phyloP scores from a whole-genome alignment of 2,329 filamentous ascomycete genomes.

The Huntiella abstrusa region DNA sequence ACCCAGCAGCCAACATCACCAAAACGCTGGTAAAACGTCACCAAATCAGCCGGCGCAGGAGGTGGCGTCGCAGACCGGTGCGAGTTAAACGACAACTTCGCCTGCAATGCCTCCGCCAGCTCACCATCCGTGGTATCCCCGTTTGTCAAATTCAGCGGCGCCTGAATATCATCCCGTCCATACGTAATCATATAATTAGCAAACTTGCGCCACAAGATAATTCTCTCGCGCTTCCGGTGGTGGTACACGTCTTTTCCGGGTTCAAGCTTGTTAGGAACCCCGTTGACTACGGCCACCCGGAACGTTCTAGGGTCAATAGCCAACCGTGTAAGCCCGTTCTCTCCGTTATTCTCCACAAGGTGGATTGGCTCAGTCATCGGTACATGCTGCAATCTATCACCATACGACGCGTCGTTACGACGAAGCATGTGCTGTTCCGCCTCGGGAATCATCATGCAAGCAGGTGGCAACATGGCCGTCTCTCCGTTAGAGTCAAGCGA shows the following conservation, averaged over 20 bases:
- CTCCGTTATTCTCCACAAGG: conserved; percentile 55
- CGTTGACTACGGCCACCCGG: conserved; percentile 34
- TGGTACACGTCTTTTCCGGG: conserved; percentile 46
- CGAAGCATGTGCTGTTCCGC: conserved; percentile 53
- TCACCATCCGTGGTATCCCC: conserved; percentile 7
- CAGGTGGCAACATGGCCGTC: conserved; percentile 41
- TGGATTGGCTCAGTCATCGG: conserved; percentile 46
- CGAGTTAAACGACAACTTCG: conserved; percentile 5
- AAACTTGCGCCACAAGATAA: conserved; percentile 55
- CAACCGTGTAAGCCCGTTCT: conserved; percentile 42
- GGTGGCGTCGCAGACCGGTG: conserved; percentile 13
- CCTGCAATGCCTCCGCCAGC: conserved; percentile 4
- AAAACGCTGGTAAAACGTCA: conserved; percentile 66
- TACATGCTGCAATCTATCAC: conserved; percentile 39
- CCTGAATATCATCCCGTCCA: conserved; percentile 45
- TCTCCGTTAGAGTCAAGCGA: conserved; percentile 21
- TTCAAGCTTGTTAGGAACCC: conserved; percentile 40
- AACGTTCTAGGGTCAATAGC: conserved; percentile 46
- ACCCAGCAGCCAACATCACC: conserved; percentile 69
- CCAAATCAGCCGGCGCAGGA: conserved; percentile 31
- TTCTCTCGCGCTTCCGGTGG: conserved; percentile 44
- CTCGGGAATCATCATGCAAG: conserved; percentile 51
- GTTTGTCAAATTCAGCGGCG: conserved; percentile 15
- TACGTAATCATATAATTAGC: conserved; percentile 58
- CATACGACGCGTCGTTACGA: conserved; percentile 34